phyloP scores from a whole-genome alignment of 345 rosid genomes.

The Eutrema heterophyllum region DNA sequence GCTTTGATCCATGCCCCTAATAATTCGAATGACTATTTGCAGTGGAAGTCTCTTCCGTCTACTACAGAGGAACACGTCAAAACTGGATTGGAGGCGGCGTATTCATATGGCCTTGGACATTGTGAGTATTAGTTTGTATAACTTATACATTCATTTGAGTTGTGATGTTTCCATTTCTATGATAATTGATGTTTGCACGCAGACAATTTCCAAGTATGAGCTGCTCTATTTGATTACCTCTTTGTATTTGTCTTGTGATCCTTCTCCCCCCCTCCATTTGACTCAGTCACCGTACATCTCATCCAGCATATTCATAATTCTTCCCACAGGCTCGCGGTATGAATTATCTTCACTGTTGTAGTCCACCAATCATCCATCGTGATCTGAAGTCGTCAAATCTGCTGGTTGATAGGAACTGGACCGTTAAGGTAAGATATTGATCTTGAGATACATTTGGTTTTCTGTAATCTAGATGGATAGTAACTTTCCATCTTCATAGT shows the following conservation, averaged over 20 bases:
- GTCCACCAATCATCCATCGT: slow-evolving; percentile 93
- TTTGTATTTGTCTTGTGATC: slow-evolving; percentile 11
- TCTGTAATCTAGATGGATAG: not conserved
- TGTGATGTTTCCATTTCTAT: not conserved
- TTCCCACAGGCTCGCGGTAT: slow-evolving; percentile 80
- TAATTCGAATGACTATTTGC: slow-evolving; percentile 20
- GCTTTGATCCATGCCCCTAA: slow-evolving; percentile 3
- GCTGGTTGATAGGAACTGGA: slow-evolving; percentile 92
- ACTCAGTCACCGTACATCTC: slow-evolving; percentile 5
- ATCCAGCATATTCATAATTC: slow-evolving; percentile 22
- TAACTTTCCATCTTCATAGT: not conserved
- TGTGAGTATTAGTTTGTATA: slow-evolving; percentile 57
- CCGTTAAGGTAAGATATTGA: slow-evolving; percentile 63
- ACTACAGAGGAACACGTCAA: slow-evolving; percentile 66
- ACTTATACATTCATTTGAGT: not conserved
- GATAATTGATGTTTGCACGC: not conserved
- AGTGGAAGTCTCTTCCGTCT: slow-evolving; percentile 96
- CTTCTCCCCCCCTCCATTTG: not conserved
- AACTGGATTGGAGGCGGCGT: slow-evolving; percentile 91
- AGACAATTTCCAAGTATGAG: not conserved
- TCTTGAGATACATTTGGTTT: not conserved
- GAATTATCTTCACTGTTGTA: slow-evolving; percentile 92
- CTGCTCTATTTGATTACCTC: slow-evolving; percentile 3
- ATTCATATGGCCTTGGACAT: slow-evolving; percentile 83
- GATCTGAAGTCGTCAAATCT: slow-evolving; percentile 99